Evolutionary conservation across 1,284 basidiomycete genomes (phyloP).

Genomic region (Cryptococcus maquisensis): DNA sequence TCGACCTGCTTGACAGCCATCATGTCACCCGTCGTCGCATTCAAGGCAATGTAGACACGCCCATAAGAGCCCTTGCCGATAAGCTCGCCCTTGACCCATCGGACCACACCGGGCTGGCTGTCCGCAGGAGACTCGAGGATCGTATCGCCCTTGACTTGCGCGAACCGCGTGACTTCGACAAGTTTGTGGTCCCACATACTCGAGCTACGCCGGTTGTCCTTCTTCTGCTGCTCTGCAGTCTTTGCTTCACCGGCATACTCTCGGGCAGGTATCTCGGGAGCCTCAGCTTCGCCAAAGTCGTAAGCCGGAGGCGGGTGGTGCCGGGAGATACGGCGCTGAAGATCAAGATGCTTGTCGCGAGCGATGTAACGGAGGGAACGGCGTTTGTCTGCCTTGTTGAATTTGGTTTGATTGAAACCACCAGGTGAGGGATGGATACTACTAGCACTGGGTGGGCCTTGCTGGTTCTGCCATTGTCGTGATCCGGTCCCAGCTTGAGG

Average conservation of each 20-base stretch:
- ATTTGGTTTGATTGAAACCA: constrained; percentile 10
- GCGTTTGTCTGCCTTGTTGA: constrained; percentile 55
- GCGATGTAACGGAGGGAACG: constrained; percentile 86
- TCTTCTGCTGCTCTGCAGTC: constrained; percentile 46
- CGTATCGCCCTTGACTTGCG: constrained; percentile 48
- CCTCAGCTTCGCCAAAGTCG: background rate
- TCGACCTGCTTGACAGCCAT: constrained; percentile 99
- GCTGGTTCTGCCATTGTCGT: background rate
- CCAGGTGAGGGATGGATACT: background rate
- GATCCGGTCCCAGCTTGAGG: background rate
- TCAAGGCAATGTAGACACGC: constrained; percentile 90
- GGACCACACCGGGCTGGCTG: constrained; percentile 64
- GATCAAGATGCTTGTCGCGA: constrained; percentile 38
- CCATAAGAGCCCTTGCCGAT: constrained; percentile 98
- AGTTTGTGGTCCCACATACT: constrained; percentile 93
- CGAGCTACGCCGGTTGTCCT: constrained; percentile 53
- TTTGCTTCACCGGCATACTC: constrained; percentile 38
- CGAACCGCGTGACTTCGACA: constrained; percentile 75
- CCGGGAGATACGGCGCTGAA: constrained; percentile 50
- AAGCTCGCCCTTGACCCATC: constrained; percentile 96
- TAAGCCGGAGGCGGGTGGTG: constrained; percentile 53
- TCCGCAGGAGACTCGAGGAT: constrained; percentile 32
- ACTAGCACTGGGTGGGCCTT: background rate
- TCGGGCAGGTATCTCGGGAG: background rate
- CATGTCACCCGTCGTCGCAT: constrained; percentile 98